Base-by-base conservation (phyloP, 2,329 filamentous ascomycete species). In the Penicillium psychrosexuale region DNA sequence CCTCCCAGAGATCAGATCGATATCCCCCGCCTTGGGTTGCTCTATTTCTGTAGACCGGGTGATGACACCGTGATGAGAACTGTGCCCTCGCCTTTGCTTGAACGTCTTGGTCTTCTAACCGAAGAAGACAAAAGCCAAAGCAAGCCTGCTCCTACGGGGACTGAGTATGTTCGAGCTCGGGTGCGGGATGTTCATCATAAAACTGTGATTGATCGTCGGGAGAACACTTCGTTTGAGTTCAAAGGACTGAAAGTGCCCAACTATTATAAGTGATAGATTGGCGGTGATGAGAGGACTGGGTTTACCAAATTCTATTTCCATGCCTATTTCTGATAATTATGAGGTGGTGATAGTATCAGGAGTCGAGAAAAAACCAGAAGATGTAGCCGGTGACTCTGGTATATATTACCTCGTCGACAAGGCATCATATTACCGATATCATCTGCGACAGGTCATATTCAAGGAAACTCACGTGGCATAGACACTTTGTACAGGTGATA, bases 111-210 rank as follows among this genome's bases (percentile, higher is more conserved):
- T 0, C 62, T 77, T 2, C 63, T 77, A 31, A 69, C 68, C 1
- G 72, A 73, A 4, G 71, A 74, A 33, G 73, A 78, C 53, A 75
- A 74, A 52, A 66, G 75, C 54, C 51, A 66, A 1, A 72, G 62
- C 36, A 63, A 61, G 34, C 67, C 69, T 5, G 70, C 72, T 1
- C 68, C 73, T 0, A 72, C 72, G 1, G 77, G 77, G 0, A 77
- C 74, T 1, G 76, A 78, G 40, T 79, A 78, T 52, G 76, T 79
- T 12, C 70, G 77, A 2, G 77, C 76, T 1, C 66, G 77, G 8
- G 77, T 78, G 24, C 77, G 73, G 63, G 76, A 79, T 59, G 76
- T 79, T 33, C 77, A 79, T 61, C 56, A 77, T 51, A 78, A 76
- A 66, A 73, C 70, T 7, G 75, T 79, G 5, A 38, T 78, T 36